These are phyloP conservation scores for Taphrina deformans DNA, from an alignment of 1,139 yeast genomes.

Conservation along the genomic window DNA sequence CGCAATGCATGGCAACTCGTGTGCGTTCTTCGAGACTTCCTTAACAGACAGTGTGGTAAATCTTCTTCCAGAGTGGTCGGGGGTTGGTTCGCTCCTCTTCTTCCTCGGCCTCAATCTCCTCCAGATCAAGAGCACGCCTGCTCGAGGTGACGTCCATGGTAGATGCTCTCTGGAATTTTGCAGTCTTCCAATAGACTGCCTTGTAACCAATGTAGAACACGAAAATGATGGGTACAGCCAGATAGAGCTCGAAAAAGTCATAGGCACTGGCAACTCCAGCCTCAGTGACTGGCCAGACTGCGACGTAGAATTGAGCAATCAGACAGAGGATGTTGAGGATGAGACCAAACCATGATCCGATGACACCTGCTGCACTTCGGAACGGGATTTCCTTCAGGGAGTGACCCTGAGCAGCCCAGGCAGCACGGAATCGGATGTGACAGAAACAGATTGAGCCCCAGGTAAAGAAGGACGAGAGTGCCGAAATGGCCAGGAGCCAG, in stretches of 20 bases:
- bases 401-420: constrained; percentile 66
- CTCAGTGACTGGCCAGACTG: constrained; percentile 64
- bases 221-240: constrained; percentile 56
- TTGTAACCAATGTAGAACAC: constrained; percentile 56
- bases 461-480: constrained; percentile 74
- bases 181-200: constrained; percentile 35
- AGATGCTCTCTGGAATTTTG: constrained; percentile 11
- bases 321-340: constrained; percentile 60
- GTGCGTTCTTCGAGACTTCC: too few relatives aligned
- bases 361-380: constrained; percentile 66
- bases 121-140: constrained; percentile 21
- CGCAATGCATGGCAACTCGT: too few relatives aligned
- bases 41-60: constrained; percentile 16
- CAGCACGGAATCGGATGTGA: constrained; percentile 76
- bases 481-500: constrained; percentile 79
- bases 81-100: constrained; percentile 16
- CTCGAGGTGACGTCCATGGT: constrained; percentile 29
- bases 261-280: constrained; percentile 38
- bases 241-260: constrained; percentile 55
- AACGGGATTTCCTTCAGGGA: constrained; percentile 65
- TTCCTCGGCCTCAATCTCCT: constrained; percentile 26
- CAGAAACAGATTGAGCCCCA: constrained; percentile 76
- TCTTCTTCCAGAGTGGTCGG: constrained; percentile 15
- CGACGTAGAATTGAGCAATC: constrained; percentile 78
- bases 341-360: constrained; percentile 70